These are phyloP conservation scores for Dothistroma pini DNA, from an alignment of 2,329 filamentous ascomycete genomes.

Conservation along the genomic window DNA sequence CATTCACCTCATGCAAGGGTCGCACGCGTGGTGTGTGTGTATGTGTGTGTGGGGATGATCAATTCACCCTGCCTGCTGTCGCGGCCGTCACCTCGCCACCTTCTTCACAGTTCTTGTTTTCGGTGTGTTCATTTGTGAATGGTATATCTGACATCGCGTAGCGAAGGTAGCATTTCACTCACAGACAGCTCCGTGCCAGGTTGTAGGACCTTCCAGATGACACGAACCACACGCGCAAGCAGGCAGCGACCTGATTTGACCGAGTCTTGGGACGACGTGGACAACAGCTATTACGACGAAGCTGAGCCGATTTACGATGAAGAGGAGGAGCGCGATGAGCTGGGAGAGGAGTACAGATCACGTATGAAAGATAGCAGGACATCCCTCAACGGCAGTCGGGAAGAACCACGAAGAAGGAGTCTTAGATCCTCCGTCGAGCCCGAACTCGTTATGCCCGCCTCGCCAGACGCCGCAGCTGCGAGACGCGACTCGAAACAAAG, in stretches of 20 bases:
- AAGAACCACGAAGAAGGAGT: constrained; percentile 19
- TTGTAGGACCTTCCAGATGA: neutral
- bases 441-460: constrained; percentile 44
- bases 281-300: constrained; percentile 21
- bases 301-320: constrained; percentile 26
- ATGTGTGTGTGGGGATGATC: neutral
- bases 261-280: constrained; percentile 36
- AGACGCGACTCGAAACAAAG: constrained; percentile 12
- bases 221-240: constrained; percentile 1
- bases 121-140: neutral
- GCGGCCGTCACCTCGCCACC: neutral
- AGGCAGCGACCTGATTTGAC: constrained; percentile 22
- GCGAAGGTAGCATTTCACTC: neutral
- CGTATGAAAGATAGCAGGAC: constrained; percentile 17
- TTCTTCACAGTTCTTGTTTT: neutral
- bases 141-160: neutral
- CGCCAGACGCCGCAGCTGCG: constrained; percentile 25
- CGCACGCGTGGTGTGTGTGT: neutral
- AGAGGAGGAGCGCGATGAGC: constrained; percentile 29
- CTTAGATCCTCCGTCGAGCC: constrained; percentile 34
- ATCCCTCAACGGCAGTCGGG: constrained; percentile 7
- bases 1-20: neutral
- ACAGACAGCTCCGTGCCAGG: neutral
- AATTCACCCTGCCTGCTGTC: neutral
- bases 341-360: constrained; percentile 24